Evolutionary conservation across 768 basidiomycete genomes (phyloP), one percentile per base, ranked within the genome.

Genomic region (Macrolepiota albuminosa): DNA sequence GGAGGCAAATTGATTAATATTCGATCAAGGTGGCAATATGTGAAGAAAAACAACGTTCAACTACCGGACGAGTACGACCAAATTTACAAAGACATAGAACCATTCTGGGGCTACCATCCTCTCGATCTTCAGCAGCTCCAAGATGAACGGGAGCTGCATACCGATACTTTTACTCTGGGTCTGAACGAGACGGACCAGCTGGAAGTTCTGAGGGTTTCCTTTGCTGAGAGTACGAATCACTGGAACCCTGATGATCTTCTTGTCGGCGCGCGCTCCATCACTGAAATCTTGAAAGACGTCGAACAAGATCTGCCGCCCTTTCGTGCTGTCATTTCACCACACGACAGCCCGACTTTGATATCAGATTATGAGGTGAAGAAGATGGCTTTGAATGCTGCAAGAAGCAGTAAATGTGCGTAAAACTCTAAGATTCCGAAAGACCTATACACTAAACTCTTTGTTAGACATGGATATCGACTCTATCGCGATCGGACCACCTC

Each of bases 31-130:
- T 82, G 81, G 81, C 63, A 69, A 8, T 84, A 81, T 65, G 76
- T 77, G 26, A 60, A 73, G 49, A 62, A 73, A 39, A 66, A 83
- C 64, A 70, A 79, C 40, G 77, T 84, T 21, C 77, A 76, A 54
- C 71, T 84, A 8, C 77, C 78, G 7, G 82, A 84, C 64, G 83
- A 83, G 60, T 84, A 83, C 63, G 81, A 84, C 64, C 77, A 79
- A 56, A 82, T 84, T 55, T 63, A 70, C 61, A 66, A 61, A 16
- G 75, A 80, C 60, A 61, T 82, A 8, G 70, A 75, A 34, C 80
- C 78, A 0, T 80, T 76, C 66, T 78, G 75, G 73, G 80, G 75
- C 9, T 64, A 79, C 39, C 59, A 65, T 8, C 78, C 79, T 7
- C 47, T 52, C 0, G 71, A 72, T 45, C 66, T 80, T 1, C 66